Evolutionary conservation across 2,329 filamentous ascomycete species (phyloP).

Genomic region (Aureobasidium vineae): DNA sequence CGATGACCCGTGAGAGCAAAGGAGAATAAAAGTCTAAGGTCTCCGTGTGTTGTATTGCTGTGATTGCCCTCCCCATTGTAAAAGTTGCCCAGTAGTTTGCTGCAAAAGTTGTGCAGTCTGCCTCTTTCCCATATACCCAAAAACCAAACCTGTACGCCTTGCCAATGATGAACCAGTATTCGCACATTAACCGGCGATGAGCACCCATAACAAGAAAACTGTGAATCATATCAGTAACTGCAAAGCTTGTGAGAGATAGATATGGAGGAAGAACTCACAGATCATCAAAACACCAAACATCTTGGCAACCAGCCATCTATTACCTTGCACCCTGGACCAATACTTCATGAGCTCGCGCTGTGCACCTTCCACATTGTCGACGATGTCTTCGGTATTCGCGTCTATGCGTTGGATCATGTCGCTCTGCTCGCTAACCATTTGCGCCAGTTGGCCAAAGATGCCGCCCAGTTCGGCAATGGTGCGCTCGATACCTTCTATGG

Average conservation of each 20-base stretch:
- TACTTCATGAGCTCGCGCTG: slow-evolving; percentile 96
- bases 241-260: neutral
- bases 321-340: slow-evolving; percentile 90
- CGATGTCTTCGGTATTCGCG: slow-evolving; percentile 95
- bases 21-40: neutral
- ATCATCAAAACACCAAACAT: slow-evolving; percentile 93
- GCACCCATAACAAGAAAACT: slow-evolving; percentile 41
- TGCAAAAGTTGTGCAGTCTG: neutral
- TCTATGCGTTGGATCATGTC: slow-evolving; percentile 98
- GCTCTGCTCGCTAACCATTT: slow-evolving; percentile 96
- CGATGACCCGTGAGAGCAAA: neutral
- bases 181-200: slow-evolving; percentile 34
- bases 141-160: slow-evolving; percentile 1
- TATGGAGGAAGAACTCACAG: slow-evolving; percentile 51
- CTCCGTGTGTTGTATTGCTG: neutral
- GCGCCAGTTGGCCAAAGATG: slow-evolving; percentile 90
- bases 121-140: neutral
- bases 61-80: neutral
- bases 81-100: neutral
- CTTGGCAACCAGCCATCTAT: slow-evolving; percentile 86
- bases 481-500: slow-evolving; percentile 93
- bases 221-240: slow-evolving; percentile 7
- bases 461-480: slow-evolving; percentile 89
- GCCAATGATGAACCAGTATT: neutral
- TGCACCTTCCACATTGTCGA: slow-evolving; percentile 96